These are phyloP conservation scores for Tubosaeta brunneosetosa DNA, from an alignment of 768 basidiomycete genomes.

Conservation along the genomic window DNA sequence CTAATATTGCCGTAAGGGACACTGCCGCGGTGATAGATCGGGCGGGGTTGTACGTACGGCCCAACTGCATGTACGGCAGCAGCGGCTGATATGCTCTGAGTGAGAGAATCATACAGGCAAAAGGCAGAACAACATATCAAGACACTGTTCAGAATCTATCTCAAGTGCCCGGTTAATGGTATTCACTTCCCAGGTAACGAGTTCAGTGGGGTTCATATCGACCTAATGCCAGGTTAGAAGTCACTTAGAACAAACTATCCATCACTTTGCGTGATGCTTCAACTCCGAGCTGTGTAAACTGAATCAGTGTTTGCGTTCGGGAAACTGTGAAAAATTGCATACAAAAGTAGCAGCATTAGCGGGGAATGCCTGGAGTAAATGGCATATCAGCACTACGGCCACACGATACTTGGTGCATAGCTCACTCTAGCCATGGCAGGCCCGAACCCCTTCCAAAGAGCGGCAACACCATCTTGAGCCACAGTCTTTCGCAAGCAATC, in stretches of 20 bases:
- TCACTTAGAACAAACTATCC: conserved; percentile 51
- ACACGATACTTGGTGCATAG: conserved; percentile 5
- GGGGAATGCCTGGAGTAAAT: conserved; percentile 76
- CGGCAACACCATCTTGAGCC: conserved; percentile 77
- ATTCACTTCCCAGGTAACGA: conserved; percentile 2
- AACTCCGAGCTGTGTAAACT: conserved; percentile 68
- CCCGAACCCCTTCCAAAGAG: conserved; percentile 96
- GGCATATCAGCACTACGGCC: background rate
- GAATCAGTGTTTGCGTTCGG: background rate
- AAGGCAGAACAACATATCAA: conserved; percentile 7
- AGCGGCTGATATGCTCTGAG: background rate
- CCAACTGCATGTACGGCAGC: background rate
- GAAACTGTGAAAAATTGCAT: conserved; percentile 30
- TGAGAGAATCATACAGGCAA: conserved; percentile 6
- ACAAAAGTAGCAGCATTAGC: conserved; percentile 95
- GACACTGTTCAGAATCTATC: conserved; percentile 2
- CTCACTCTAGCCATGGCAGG: conserved; percentile 92
- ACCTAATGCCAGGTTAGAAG: conserved; percentile 17
- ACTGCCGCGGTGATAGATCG: conserved; percentile 1
- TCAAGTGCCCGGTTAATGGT: conserved; percentile 3
- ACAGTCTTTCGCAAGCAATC: conserved; percentile 94
- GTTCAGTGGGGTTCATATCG: background rate
- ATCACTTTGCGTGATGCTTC: conserved; percentile 83
- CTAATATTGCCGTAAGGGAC: conserved; percentile 13
- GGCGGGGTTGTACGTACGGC: background rate